Conservation (phyloP, 306 rosid species). For the Dryas octopetala region DNA sequence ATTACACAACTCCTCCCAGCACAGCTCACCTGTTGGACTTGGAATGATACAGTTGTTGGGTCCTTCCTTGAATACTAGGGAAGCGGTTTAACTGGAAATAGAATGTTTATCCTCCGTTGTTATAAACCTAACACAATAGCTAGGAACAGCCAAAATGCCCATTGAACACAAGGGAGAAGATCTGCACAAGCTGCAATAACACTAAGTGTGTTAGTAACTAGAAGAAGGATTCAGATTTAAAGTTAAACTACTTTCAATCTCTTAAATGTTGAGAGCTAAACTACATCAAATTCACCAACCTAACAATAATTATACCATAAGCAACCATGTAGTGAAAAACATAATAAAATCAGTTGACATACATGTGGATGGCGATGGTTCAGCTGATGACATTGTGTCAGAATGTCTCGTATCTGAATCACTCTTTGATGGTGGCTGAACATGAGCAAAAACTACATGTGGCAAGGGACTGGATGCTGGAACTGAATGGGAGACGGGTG, state of each 20-base stretch:
- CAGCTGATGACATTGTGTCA: slow-evolving; percentile 18
- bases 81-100: slow-evolving; percentile 4
- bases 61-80: slow-evolving; percentile 14
- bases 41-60: slow-evolving; percentile 36
- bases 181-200: slow-evolving; percentile 60
- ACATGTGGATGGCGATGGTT: slow-evolving; percentile 53
- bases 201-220: slow-evolving; percentile 23
- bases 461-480: slow-evolving; percentile 77
- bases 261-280: background rate
- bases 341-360: slow-evolving; percentile 35
- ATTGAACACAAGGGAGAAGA: slow-evolving; percentile 27
- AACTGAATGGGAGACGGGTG: slow-evolving; percentile 41
- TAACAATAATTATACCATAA: background rate
- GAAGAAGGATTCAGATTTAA: background rate
- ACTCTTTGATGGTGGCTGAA: slow-evolving; percentile 62
- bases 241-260: background rate
- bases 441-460: slow-evolving; percentile 68
- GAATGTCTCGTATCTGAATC: slow-evolving; percentile 39
- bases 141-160: slow-evolving; percentile 43
- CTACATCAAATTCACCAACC: slow-evolving; percentile 1
- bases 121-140: slow-evolving; percentile 46
- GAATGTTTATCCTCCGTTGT: slow-evolving; percentile 19
- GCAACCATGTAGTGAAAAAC: background rate
- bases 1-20: slow-evolving; percentile 44
- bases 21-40: slow-evolving; percentile 10